phyloP scores from a whole-genome alignment of 2,329 filamentous ascomycete species.

The Penicillium rolfsii region DNA sequence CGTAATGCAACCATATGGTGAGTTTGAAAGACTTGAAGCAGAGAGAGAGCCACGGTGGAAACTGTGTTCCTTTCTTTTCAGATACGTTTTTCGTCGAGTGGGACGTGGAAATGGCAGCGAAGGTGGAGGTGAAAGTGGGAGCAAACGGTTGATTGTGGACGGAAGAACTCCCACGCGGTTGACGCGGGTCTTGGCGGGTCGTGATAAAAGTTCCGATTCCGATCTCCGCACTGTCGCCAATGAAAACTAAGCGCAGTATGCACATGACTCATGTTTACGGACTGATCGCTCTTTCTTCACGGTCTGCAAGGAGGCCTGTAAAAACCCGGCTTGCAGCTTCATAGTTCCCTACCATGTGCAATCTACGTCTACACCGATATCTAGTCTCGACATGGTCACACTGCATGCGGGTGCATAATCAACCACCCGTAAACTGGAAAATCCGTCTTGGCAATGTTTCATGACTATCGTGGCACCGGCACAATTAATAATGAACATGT shows the following conservation, averaged over 20 bases:
- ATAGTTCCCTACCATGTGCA: background rate
- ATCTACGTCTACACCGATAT: background rate
- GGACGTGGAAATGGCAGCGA: background rate
- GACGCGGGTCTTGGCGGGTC: background rate
- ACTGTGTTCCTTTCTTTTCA: background rate
- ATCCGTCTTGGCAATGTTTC: background rate
- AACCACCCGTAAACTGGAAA: background rate
- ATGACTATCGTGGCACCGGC: background rate
- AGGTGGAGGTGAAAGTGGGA: background rate
- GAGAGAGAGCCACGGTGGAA: constrained; percentile 3
- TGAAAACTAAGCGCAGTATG: too few relatives aligned
- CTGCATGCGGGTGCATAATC: background rate
- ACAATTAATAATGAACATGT: background rate
- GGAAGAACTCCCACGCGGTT: background rate
- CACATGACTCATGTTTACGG: too few relatives aligned
- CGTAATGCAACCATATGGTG: constrained; percentile 24
- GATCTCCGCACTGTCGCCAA: background rate
- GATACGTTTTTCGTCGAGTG: background rate
- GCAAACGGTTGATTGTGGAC: background rate
- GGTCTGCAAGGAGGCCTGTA: background rate
- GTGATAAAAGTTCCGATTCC: background rate
- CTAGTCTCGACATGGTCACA: background rate
- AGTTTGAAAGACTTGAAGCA: background rate
- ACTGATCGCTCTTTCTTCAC: too few relatives aligned
- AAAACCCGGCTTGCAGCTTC: background rate